A percentile compares a stretch with the other conserved stretches of the same genome.
Conservation (phyloP, 169 alveolate species). For the Sarcocystis neurona region DNA sequence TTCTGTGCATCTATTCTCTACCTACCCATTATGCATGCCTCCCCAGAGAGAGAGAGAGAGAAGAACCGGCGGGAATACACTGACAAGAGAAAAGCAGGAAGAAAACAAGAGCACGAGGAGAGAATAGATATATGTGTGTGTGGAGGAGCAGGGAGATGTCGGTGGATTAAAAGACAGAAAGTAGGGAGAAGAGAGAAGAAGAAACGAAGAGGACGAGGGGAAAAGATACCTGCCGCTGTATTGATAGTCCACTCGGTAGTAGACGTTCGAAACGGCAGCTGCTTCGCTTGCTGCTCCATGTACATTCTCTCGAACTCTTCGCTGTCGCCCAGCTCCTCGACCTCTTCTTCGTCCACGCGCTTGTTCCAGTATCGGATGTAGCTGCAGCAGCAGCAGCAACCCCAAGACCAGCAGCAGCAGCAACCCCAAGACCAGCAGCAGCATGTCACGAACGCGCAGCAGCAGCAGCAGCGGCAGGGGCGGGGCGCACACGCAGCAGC, state of each 20-base stretch:
- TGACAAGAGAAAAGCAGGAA: too few relatives aligned
- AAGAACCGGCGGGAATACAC: too few relatives aligned
- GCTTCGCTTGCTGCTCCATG: constrained; percentile 40
- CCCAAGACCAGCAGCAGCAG: background rate
- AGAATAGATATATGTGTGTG: background rate
- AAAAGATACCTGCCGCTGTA: constrained; percentile 49
- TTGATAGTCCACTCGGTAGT: constrained; percentile 64
- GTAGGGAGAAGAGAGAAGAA: background rate
- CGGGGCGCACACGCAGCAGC: background rate
- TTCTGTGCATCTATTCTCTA: too few relatives aligned
- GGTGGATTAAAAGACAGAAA: background rate
- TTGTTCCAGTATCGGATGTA: constrained; percentile 49
- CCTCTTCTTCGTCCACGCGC: constrained; percentile 49
- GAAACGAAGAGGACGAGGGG: background rate
- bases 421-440: background rate
- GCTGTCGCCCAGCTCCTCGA: constrained; percentile 50
- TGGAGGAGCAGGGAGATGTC: too few relatives aligned
- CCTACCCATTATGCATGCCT: too few relatives aligned
- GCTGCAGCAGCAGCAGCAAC: background rate
- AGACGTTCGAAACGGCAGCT: constrained; percentile 63
- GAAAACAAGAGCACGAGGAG: too few relatives aligned
- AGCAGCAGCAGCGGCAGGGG: background rate
- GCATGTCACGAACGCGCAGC: background rate
- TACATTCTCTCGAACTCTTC: constrained; percentile 59
- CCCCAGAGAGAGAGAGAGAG: too few relatives aligned